Evolutionary conservation across 1,284 basidiomycete genomes (phyloP).

Genomic region (Fomitopsis betulina): DNA sequence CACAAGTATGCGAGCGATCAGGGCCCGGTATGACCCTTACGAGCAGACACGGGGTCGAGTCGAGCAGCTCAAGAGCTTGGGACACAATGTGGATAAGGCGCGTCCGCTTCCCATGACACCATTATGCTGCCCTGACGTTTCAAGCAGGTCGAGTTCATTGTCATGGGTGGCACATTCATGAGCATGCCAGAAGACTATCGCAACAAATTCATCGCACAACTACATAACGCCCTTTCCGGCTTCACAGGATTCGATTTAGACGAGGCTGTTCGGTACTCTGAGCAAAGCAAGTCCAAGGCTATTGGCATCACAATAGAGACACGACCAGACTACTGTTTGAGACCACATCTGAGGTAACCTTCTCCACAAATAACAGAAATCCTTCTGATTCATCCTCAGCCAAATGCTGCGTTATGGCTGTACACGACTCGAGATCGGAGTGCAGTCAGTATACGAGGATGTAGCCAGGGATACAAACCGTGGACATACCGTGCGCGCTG

Average conservation of each 20-base stretch:
- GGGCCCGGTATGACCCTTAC: conserved; percentile 97
- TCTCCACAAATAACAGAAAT: not conserved
- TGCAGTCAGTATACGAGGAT: conserved; percentile 99
- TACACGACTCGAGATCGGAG: conserved; percentile 96
- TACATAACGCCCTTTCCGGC: conserved; percentile 96
- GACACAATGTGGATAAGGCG: conserved; percentile 97
- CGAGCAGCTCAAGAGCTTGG: conserved; percentile 91
- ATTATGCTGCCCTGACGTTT: not conserved
- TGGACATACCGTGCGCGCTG: conserved; percentile 96
- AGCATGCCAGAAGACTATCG: conserved; percentile 97
- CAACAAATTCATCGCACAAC: conserved; percentile 89
- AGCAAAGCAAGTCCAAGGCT: conserved; percentile 96
- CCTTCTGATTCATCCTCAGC: conserved; percentile 35
- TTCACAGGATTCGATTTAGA: conserved; percentile 93
- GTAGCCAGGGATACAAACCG: conserved; percentile 98
- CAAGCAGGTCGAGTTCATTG: conserved; percentile 88
- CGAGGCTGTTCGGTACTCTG: conserved; percentile 97
- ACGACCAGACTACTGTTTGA: conserved; percentile 95
- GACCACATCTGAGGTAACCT: conserved; percentile 83
- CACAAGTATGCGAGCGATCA: conserved; percentile 98
- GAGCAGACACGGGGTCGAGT: conserved; percentile 95
- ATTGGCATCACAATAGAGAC: conserved; percentile 99
- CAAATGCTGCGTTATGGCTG: conserved; percentile 99
- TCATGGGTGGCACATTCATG: conserved; percentile 99
- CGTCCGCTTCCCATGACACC: conserved; percentile 3